These are phyloP conservation scores for Pythium biforme DNA, from an alignment of 352 stramenopile genomes.

Conservation along the genomic window DNA sequence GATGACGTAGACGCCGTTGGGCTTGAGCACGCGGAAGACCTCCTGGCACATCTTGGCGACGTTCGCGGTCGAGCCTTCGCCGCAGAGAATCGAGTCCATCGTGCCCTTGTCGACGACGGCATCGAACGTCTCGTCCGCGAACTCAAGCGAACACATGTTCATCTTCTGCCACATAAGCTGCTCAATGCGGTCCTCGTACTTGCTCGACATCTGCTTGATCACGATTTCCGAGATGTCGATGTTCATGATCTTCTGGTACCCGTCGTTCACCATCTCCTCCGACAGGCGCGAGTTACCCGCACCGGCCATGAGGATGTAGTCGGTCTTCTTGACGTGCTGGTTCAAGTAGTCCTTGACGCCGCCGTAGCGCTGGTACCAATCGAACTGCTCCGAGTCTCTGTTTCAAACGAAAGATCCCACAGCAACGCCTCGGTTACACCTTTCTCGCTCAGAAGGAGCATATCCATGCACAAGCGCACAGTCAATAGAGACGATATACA, in stretches of 20 bases:
- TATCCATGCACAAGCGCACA: background rate
- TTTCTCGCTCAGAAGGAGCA: background rate
- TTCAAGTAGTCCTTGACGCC: conserved; percentile 87
- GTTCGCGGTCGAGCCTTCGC: conserved; percentile 94
- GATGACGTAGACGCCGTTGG: conserved; percentile 93
- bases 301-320: conserved; percentile 91
- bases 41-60: conserved; percentile 96
- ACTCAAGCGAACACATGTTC: conserved; percentile 93
- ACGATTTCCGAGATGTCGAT: conserved; percentile 95
- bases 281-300: conserved; percentile 93
- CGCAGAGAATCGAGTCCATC: conserved; percentile 95
- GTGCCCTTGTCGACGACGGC: conserved; percentile 94
- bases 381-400: conserved; percentile 93
- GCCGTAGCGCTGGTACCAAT: conserved; percentile 94
- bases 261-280: conserved; percentile 96
- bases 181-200: conserved; percentile 91
- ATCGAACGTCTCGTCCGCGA: conserved; percentile 94
- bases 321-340: conserved; percentile 94
- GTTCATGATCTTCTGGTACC: conserved; percentile 94
- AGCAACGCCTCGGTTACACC: background rate
- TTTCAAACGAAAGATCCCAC: conserved; percentile 2
- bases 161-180: conserved; percentile 94
- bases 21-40: conserved; percentile 93
- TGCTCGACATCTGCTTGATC: conserved; percentile 93
- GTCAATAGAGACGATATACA: background rate